A percentile compares a stretch with the other conserved stretches of the same genome.
Conservation (phyloP, 2,329 filamentous ascomycete genomes). For the Colletotrichum costaricense region DNA sequence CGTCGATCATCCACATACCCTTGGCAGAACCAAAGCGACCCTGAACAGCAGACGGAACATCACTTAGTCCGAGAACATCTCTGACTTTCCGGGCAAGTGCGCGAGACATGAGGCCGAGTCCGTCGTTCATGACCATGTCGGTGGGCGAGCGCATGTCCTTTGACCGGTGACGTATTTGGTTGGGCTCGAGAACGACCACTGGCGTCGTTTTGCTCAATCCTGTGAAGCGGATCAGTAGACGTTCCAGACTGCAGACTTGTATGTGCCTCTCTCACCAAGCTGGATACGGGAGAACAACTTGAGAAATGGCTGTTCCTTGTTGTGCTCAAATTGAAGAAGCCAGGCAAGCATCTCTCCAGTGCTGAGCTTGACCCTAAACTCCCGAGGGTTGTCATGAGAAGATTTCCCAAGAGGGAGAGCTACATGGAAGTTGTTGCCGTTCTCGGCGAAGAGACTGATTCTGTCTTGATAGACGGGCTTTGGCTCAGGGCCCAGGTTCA, state of each 20-base stretch:
- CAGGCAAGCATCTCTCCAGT: constrained; percentile 60
- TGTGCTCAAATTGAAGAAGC: constrained; percentile 60
- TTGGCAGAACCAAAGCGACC: constrained; percentile 79
- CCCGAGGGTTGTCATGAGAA: not conserved
- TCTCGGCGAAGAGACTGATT: constrained; percentile 62
- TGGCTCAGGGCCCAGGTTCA: constrained; percentile 39
- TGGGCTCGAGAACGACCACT: constrained; percentile 55
- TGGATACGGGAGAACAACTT: constrained; percentile 70
- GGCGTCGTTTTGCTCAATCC: constrained; percentile 64
- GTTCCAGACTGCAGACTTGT: no score
- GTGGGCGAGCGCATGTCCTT: constrained; percentile 53
- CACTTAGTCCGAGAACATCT: constrained; percentile 58
- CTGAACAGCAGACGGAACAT: constrained; percentile 75
- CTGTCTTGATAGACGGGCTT: constrained; percentile 44
- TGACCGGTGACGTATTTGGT: constrained; percentile 56
- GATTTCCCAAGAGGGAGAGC: constrained; percentile 8
- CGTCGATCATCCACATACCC: constrained; percentile 78
- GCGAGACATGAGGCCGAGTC: constrained; percentile 74
- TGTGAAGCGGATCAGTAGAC: constrained; percentile 39
- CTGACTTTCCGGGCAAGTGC: constrained; percentile 66
- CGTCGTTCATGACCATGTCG: constrained; percentile 70
- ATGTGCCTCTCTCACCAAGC: constrained; percentile 54
- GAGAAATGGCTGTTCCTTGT: constrained; percentile 57
- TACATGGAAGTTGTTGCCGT: constrained; percentile 55
- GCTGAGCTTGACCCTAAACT: constrained; percentile 46